Base-by-base conservation (phyloP, 768 basidiomycete species). In the Hydnum rufescens region DNA sequence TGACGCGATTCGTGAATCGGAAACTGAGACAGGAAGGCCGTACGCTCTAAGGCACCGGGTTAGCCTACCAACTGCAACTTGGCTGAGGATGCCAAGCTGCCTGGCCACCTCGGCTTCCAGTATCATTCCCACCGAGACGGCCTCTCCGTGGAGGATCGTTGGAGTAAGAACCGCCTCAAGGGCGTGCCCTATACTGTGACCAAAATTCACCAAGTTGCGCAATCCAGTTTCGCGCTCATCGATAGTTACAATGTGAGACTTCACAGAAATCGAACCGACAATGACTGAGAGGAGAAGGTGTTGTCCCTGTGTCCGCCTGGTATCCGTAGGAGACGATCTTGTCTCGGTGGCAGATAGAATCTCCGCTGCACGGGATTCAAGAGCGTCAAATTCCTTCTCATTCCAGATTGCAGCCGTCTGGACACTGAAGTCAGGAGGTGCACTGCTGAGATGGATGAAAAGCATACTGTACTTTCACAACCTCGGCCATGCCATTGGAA, bases 341-440 rank as follows among this genome's bases (percentile, higher is more conserved):
- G 54, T 53, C 58, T 79, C 77, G 54, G 95, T 84, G 18, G 92
- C 90, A 16, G 66, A 85, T 78, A 62, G 64, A 57, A 96, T 92
- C 62, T 86, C 84, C 26, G 75, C 74, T 1, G 86, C 77, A 43
- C 79, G 77, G 1, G 84, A 80, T 64, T 99, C 95, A 56, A 99
- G 77, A 30, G 78, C 74, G 32, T 78, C 74, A 61, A 99, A 99
- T 60, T 92, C 88, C 57, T 69, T 65, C 60, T 87, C 90, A 64
- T 87, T 78, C 93, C 93, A 96, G 61, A 97, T 97, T n/a, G 92
- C 95, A 3, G 95, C 93, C 25, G 95, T 99, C 93, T 93, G 62
- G 55, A 51, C 4, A 50, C 16, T 39, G 13, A 23, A 51, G n/a
- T 36, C 50, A 39, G 32, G 54, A 51, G 52, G 48, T n/a, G n/a